A percentile compares a stretch with the other conserved stretches of the same genome.
These are phyloP conservation scores for Cystofilobasidium capitatum DNA, from an alignment of 768 basidiomycete genomes.

Conservation along the genomic window DNA sequence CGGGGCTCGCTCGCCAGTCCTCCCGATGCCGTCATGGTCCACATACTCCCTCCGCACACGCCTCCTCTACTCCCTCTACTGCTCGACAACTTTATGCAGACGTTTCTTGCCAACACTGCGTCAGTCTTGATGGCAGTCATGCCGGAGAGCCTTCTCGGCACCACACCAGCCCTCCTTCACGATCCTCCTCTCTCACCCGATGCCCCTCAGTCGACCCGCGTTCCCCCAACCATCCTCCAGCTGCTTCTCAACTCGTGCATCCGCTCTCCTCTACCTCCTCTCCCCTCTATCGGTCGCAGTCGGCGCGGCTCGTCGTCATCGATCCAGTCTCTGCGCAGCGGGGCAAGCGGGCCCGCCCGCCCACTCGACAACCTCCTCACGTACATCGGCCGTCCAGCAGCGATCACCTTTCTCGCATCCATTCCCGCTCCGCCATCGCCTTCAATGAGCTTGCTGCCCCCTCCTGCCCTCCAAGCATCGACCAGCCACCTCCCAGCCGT, in stretches of 20 bases:
- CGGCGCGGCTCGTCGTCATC: not conserved
- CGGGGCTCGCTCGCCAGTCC: not conserved
- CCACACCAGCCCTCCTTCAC: not conserved
- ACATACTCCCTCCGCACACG: not conserved
- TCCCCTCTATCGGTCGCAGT: not conserved
- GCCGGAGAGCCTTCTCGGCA: not conserved
- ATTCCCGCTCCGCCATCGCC: no score
- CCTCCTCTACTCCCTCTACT: not conserved
- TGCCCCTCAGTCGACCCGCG: not conserved
- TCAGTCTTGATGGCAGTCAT: not conserved
- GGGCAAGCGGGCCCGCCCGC: not conserved
- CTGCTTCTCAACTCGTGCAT: not conserved
- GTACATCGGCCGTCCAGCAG: not conserved
- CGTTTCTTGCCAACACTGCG: not conserved
- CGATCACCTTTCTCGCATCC: not conserved
- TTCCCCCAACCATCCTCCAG: not conserved
- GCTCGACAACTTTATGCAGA: constrained; percentile 2
- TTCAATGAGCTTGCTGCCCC: no score
- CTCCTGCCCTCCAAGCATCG: no score
- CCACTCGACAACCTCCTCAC: not conserved
- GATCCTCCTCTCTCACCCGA: not conserved
- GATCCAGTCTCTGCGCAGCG: not conserved
- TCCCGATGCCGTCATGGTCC: not conserved
- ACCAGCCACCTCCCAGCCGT: no score
- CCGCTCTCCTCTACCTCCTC: not conserved